Conservation (phyloP, 23 red algal species). For the Gracilaria gracilis region DNA sequence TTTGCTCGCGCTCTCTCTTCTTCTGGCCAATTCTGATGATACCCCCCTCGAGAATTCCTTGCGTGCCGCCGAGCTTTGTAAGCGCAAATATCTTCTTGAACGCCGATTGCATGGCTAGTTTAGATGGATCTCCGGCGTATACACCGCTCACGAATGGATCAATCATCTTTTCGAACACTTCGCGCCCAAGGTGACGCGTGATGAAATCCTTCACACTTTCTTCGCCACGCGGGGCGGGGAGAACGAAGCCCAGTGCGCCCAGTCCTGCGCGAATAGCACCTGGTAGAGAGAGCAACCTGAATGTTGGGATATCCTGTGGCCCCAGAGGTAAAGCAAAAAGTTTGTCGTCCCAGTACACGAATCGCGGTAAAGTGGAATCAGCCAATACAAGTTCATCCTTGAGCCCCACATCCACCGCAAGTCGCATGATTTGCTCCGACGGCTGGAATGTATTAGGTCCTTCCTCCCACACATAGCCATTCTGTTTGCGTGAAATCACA, state of each 20-base stretch:
- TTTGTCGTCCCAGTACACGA: slow-evolving; percentile 88
- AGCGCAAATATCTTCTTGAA: slow-evolving; percentile 94
- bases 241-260: slow-evolving; percentile 87
- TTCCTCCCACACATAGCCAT: slow-evolving; percentile 96
- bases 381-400: slow-evolving; percentile 84
- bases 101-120: slow-evolving; percentile 82
- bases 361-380: slow-evolving; percentile 89
- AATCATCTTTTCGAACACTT: slow-evolving; percentile 92
- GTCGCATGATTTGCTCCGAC: slow-evolving; percentile 81
- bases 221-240: slow-evolving; percentile 51
- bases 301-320: slow-evolving; percentile 79
- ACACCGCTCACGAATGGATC: slow-evolving; percentile 97
- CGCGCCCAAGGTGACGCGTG: slow-evolving; percentile 88
- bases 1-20: slow-evolving; percentile 59
- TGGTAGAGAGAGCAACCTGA: slow-evolving; percentile 77
- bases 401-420: slow-evolving; percentile 82
- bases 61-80: slow-evolving; percentile 80
- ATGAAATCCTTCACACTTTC: slow-evolving; percentile 95
- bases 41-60: slow-evolving; percentile 89
- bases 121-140: slow-evolving; percentile 89
- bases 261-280: slow-evolving; percentile 90
- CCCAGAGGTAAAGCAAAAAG: slow-evolving; percentile 82
- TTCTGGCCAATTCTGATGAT: slow-evolving; percentile 86
- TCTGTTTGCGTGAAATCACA: slow-evolving; percentile 71
- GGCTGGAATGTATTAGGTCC: slow-evolving; percentile 98